phyloP scores from a whole-genome alignment of 306 rosid species.

The Rosa chinensis region DNA sequence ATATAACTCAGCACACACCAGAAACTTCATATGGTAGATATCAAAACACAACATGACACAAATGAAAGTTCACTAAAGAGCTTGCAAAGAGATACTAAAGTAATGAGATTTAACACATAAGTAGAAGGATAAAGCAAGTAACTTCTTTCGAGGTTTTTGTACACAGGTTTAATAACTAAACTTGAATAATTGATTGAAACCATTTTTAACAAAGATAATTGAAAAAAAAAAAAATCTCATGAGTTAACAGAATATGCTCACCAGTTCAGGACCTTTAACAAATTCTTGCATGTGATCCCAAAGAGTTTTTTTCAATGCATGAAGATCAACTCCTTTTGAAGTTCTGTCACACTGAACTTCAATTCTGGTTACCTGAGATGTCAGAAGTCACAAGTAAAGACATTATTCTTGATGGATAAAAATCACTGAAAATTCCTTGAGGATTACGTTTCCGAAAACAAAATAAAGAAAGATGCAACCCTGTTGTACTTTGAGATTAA shows the following conservation, averaged over 20 bases:
- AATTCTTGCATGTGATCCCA: conserved; percentile 28
- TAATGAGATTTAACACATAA: neutral
- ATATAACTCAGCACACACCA: neutral
- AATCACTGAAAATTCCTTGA: neutral
- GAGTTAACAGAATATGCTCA: conserved; percentile 4
- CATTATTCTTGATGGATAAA: neutral
- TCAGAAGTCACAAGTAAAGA: neutral
- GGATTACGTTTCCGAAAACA: neutral
- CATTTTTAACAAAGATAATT: neutral
- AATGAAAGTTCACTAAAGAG: neutral
- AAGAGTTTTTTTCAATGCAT: conserved; percentile 25
- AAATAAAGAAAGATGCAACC: neutral
- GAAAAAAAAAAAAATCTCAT: neutral
- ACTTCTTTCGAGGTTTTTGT: neutral
- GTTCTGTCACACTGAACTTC: conserved; percentile 27
- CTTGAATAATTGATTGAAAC: neutral
- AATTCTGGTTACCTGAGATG: conserved; percentile 24
- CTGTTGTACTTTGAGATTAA: neutral
- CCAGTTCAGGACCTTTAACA: neutral
- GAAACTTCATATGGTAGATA: neutral
- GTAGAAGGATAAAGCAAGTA: neutral
- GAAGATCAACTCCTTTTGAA: conserved; percentile 31
- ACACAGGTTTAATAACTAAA: neutral
- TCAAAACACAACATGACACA: neutral
- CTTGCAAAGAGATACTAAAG: neutral